Evolutionary conservation across 441 rosid species (phyloP).

Genomic region (Gossypium trilobum): DNA sequence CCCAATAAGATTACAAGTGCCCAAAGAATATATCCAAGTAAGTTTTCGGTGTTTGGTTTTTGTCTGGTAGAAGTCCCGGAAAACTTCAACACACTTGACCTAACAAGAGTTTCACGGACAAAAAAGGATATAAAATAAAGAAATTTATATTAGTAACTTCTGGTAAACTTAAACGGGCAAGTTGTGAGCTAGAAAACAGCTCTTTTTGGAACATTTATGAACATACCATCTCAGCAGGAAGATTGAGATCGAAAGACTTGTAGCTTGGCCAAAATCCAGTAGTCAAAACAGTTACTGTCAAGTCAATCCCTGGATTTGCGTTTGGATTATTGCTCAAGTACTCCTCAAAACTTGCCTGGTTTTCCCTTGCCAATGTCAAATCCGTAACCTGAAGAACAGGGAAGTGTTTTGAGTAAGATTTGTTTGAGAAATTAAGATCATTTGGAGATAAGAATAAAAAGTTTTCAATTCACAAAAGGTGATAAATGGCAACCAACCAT

Average conservation of each 20-base stretch:
- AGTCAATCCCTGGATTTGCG: slow-evolving; percentile 40
- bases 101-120: background rate
- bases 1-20: slow-evolving; percentile 40
- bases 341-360: slow-evolving; percentile 37
- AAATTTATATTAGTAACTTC: background rate
- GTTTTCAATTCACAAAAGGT: background rate
- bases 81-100: slow-evolving; percentile 44
- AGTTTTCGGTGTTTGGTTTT: slow-evolving; percentile 33
- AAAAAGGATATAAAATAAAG: background rate
- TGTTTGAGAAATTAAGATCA: background rate
- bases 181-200: background rate
- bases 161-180: background rate
- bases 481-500: slow-evolving; percentile 29
- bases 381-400: slow-evolving; percentile 33
- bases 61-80: slow-evolving; percentile 39
- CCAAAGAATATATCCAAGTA: slow-evolving; percentile 46
- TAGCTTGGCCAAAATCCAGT: slow-evolving; percentile 52
- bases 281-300: slow-evolving; percentile 43
- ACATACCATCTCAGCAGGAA: slow-evolving; percentile 45
- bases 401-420: background rate
- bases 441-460: background rate
- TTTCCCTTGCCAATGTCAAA: slow-evolving; percentile 45
- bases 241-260: slow-evolving; percentile 42
- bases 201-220: background rate
- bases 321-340: slow-evolving; percentile 30